These are phyloP conservation scores for Cryptococcus sp. DNA, from an alignment of 1,284 basidiomycete genomes.

Conservation along the genomic window DNA sequence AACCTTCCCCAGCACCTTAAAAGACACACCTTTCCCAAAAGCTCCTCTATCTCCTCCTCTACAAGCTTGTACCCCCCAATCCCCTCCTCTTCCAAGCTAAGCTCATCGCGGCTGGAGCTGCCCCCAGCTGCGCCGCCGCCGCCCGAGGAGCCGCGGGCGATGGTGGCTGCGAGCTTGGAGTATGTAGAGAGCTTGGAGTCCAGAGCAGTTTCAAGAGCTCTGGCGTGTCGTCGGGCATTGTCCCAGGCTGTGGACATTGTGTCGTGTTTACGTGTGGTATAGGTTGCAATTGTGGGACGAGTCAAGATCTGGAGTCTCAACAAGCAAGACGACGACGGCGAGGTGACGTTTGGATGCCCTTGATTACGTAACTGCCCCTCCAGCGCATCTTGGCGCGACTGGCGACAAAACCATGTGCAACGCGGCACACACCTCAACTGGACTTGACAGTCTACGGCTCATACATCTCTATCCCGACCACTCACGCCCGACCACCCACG, in stretches of 20 bases:
- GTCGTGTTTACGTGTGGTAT: neutral
- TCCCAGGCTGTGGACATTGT: slow-evolving; percentile 50
- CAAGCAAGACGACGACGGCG: neutral
- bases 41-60: slow-evolving; percentile 78
- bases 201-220: slow-evolving; percentile 85
- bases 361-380: neutral
- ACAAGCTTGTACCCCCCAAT: slow-evolving; percentile 65
- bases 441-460: neutral
- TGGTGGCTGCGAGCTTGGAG: slow-evolving; percentile 72
- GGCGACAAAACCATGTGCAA: neutral
- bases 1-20: neutral
- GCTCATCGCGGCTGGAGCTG: slow-evolving; percentile 31
- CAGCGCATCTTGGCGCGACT: neutral
- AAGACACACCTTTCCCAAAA: slow-evolving; percentile 73
- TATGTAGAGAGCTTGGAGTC: slow-evolving; percentile 87
- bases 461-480: neutral
- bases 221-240: slow-evolving; percentile 70
- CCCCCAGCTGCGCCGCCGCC: slow-evolving; percentile 12
- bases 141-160: slow-evolving; percentile 54
- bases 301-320: no score
- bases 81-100: slow-evolving; percentile 57
- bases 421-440: neutral
- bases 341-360: neutral
- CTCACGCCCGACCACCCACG: no score
- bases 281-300: neutral